phyloP scores from a whole-genome alignment of 345 rosid genomes.

The Nasturtium officinale region DNA sequence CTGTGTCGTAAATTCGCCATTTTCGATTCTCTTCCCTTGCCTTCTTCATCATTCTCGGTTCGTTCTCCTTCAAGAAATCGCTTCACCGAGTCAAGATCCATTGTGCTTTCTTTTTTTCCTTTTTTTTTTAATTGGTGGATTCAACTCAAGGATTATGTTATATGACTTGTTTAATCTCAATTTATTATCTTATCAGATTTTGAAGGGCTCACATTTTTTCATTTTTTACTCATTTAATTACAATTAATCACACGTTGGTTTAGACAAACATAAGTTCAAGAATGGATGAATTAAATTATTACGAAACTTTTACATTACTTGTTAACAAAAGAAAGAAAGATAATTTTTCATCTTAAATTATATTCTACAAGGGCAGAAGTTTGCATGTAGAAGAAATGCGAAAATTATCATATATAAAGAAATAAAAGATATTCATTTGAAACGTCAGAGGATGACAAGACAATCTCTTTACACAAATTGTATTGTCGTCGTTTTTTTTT shows the following conservation, averaged over 20 bases:
- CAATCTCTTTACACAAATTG: conserved; percentile 39
- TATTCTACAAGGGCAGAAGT: not conserved
- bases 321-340: not conserved
- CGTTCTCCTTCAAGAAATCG: conserved; percentile 63
- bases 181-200: not conserved
- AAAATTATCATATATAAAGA: conserved; percentile 21
- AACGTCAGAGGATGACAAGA: not conserved
- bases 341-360: not conserved
- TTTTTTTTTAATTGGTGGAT: not conserved
- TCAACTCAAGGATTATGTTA: not conserved
- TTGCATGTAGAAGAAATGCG: not conserved
- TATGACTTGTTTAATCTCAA: not conserved
- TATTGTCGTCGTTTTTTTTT: not conserved
- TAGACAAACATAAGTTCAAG: not conserved
- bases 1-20: conserved; percentile 50
- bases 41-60: conserved; percentile 23
- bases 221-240: not conserved
- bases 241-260: not conserved
- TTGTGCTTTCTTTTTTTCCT: not conserved
- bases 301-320: too few species aligned
- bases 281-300: too few species aligned
- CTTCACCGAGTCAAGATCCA: conserved; percentile 66
- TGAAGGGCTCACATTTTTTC: not conserved
- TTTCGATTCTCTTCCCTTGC: conserved; percentile 39
- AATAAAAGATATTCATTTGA: conserved; percentile 12